Base-by-base conservation (phyloP, 805 yeast genomes). In the Sugiyamaella chiloensis region DNA sequence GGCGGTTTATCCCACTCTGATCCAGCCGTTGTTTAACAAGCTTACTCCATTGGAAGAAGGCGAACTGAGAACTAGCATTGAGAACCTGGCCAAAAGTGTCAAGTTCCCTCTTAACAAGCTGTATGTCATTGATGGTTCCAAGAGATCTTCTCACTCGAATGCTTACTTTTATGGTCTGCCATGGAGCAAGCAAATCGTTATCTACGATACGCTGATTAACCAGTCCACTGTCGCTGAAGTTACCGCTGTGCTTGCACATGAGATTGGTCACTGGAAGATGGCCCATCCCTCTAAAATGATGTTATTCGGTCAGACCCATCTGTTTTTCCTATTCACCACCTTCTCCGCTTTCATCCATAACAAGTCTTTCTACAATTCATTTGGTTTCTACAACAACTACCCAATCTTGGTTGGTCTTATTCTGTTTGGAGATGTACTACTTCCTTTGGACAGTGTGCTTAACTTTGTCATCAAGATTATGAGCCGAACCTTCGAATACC, bases 91-190 rank as follows among this genome's bases (percentile, higher is more conserved):
- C 16, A 63, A 71, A 12, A 68, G 75, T 46, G 85, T 87, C 62
- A 72, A 79, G 29, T 93, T 93, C 79, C 99, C 99, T 52, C 77
- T 91, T 62, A 79, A 83, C 48, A 81, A 88, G 61, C 72, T 93
- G 47, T 87, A 78, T 60, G 97, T 90, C 40, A 81, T 90, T 62
- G 99, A 93, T 65, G 97, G 98, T n/a, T 90, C 98, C 35, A 87
- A 85, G 63, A 84, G 98, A 72, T 87, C 96, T 0, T 80, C 95
- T 5, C 99, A 93, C 68, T 91, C 98, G 6, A 93, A 93, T 63
- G 99, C 99, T 36, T 91, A 88, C 66, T 93, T 93, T 64, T 79
- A 86, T 57, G 99, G 99, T 4, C 75, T 93, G 60, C 99, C 99
- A 34, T 91, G 97, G 91, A 83, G 88, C 49, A 93, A 93, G 69